These are phyloP conservation scores for Aspergillus cejpii DNA, from an alignment of 2,329 filamentous ascomycete genomes.

Conservation along the genomic window DNA sequence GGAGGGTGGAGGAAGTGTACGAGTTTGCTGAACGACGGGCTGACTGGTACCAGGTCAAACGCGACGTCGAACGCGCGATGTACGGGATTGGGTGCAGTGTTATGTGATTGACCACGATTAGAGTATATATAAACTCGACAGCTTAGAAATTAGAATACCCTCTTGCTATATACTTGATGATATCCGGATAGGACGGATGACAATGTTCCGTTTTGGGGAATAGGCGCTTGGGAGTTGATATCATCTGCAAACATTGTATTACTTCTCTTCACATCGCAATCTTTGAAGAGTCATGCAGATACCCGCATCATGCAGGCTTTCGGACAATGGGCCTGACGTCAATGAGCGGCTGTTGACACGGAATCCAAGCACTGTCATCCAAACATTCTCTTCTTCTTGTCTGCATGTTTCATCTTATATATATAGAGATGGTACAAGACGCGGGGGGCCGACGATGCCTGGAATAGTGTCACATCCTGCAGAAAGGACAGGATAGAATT, in stretches of 20 bases:
- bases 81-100: slow-evolving; percentile 83
- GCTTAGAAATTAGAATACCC: slow-evolving; percentile 8
- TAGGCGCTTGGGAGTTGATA: not conserved
- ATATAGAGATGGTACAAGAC: too few relatives aligned
- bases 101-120: slow-evolving; percentile 55
- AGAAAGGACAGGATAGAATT: not conserved
- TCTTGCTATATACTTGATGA: not conserved
- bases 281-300: too few relatives aligned
- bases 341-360: slow-evolving; percentile 15
- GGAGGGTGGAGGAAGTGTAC: slow-evolving; percentile 92
- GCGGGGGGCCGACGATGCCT: too few relatives aligned
- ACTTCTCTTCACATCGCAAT: not conserved
- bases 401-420: not conserved
- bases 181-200: not conserved
- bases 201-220: not conserved
- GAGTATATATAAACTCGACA: slow-evolving; percentile 5
- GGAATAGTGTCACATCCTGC: not conserved
- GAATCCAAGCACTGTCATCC: not conserved
- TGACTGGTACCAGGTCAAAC: slow-evolving; percentile 89
- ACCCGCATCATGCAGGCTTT: not conserved
- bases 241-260: not conserved
- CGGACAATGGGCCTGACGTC: slow-evolving; percentile 9
- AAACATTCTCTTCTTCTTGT: not conserved
- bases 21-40: slow-evolving; percentile 91
- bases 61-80: slow-evolving; percentile 90